Base-by-base conservation (phyloP, 495 filamentous ascomycete genomes). In the Neurospora sp. region DNA sequence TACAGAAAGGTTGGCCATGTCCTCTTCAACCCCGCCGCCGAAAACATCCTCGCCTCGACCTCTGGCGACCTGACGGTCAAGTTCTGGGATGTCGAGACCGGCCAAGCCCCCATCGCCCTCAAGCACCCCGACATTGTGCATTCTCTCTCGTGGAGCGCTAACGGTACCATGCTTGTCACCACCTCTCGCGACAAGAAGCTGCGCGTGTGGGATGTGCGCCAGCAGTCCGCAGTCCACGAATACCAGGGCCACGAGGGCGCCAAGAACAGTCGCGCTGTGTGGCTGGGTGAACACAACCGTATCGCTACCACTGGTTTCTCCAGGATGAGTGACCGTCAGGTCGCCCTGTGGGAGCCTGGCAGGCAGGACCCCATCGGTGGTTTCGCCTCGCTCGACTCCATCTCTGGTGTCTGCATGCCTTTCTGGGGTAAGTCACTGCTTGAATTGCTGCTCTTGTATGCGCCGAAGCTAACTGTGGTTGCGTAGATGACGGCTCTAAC, bases 121-220 rank as follows among this genome's bases (percentile, higher is more conserved):
- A 94, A 92, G 77, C 90, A 98, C 81, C 88, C 86, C 44, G 96
- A 98, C 73, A 93, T 97, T 74, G 92, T 98, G 20, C 96, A 98
- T 82, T 96, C 92, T 69, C 86, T 97, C 77, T 97, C 94, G 27
- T 99, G 96, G 96, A 97, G 91, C 81, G 93, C 93, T 76, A 93
- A 94, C 75, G 96, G 96, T 68, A 90, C 92, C 39, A 85, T 97
- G 77, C 83, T 99, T 72, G 94, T 92, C 53, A 99, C 96, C 1
- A 98, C 96, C 16, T 97, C 93, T 39, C 90, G 96, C 68, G 96
- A 98, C 87, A 99, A 99, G 89, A 98, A 97, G 86, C 87, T 99
- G 71, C 89, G 96, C 38, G 89, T 98, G 73, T 98, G 96, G 96
- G 96, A 99, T 86, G 92, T 94, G 31, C 90, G 96, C 79, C 94